Base-by-base conservation (phyloP, 2,329 filamentous ascomycete species). In the Venturia asperata region DNA sequence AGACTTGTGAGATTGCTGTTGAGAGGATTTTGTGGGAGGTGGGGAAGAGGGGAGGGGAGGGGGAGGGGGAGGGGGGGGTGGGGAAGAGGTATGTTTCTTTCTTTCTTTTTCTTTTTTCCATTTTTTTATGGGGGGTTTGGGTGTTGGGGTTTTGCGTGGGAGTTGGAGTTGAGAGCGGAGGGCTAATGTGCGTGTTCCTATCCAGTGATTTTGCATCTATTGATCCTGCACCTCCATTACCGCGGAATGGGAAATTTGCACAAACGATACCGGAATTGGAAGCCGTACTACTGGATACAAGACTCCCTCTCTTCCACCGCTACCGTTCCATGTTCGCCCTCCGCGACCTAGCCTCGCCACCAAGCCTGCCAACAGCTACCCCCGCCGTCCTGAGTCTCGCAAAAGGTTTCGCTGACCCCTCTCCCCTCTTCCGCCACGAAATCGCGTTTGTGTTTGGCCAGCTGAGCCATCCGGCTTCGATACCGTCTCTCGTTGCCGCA, bases 271-370 rank as follows among this genome's bases (percentile, higher is more conserved):
- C 87, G 42, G 86, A 90, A 65, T 83, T 99, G 42, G 88, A 90
- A 72, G 83, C 85, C 72, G 86, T 84, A 30, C 82, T 99, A 64
- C 86, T 97, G 76, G 88, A 97, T 76, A 87, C 88, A 6, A 83
- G 80, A 5, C 79, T 87, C 61, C 90, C 92, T 30, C 85, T 99
- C 15, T 99, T 99, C 81, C 81, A 91, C 74, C 87, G 94, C 74
- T 99, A 99, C 79, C 87, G 94, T 72, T 93, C 94, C 75, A 99
- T 99, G 94, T 99, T 99, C 74, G 90, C 91, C 66, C 87, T 99
- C 63, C 89, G 94, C 73, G 94, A 99, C 77, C 87, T 99, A 63
- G 92, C 92, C 27, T 97, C 92, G 4, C 94, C 94, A 19, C 92
- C 93, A 11, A 89, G 96, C 73, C 86, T 95, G 55, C 90, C 92